Evolutionary conservation across 257 asterid species (phyloP).

Genomic region (Solanum raphanifolium): DNA sequence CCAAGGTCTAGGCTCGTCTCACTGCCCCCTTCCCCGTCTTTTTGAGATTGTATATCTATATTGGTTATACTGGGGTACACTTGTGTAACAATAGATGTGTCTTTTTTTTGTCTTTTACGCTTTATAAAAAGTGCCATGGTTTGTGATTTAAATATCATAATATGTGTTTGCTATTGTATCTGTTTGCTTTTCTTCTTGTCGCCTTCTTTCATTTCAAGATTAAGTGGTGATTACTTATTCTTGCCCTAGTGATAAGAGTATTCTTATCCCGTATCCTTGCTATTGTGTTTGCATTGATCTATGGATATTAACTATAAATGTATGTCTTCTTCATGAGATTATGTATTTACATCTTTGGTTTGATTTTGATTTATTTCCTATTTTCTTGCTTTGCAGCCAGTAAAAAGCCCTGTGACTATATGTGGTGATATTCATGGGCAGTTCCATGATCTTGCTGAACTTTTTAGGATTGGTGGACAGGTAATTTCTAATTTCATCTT

Average conservation of each 20-base stretch:
- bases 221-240: not conserved
- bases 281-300: not conserved
- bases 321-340: not conserved
- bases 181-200: not conserved
- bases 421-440: conserved; percentile 98
- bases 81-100: not conserved
- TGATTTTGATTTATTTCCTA: not conserved
- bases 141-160: not conserved
- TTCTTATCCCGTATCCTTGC: not conserved
- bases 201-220: not conserved
- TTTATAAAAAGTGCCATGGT: not conserved
- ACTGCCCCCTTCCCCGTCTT: not conserved
- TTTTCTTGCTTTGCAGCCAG: conserved; percentile 66
- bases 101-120: not conserved
- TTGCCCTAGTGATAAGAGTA: not conserved
- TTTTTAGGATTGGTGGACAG: conserved; percentile 96
- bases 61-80: not conserved
- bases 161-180: not conserved
- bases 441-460: conserved; percentile 93
- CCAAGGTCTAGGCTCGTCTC: not conserved
- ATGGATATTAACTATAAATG: not conserved
- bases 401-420: conserved; percentile 87
- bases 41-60: not conserved
- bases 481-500: conserved; percentile 23
- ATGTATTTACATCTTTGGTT: not conserved